These are phyloP conservation scores for Zygosaccharomyces rouxii DNA, from an alignment of 805 yeast genomes.

Conservation along the genomic window DNA sequence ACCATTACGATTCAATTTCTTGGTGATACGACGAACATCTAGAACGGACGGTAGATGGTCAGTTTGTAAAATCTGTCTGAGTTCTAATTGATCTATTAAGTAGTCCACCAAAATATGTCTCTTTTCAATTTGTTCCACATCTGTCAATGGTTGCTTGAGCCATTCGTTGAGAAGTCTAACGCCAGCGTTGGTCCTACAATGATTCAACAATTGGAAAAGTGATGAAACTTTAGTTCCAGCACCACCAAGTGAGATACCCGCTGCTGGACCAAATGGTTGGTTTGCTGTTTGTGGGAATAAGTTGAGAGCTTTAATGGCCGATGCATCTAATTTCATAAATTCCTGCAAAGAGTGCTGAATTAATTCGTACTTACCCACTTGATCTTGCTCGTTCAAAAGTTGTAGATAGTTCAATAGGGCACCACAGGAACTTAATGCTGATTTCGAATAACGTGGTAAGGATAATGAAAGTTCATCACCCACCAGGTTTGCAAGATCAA, in stretches of 20 bases:
- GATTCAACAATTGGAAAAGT: conserved; percentile 77
- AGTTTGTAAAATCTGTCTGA: conserved; percentile 61
- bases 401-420: conserved; percentile 69
- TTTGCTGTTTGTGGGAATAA: conserved; percentile 56
- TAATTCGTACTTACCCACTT: conserved; percentile 52
- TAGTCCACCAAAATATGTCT: conserved; percentile 75
- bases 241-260: conserved; percentile 11
- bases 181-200: conserved; percentile 89
- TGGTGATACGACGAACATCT: conserved; percentile 70
- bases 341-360: conserved; percentile 67
- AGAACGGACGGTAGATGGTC: conserved; percentile 72
- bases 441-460: conserved; percentile 26
- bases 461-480: conserved; percentile 42
- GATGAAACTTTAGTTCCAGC: conserved; percentile 46
- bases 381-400: conserved; percentile 52
- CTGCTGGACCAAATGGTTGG: conserved; percentile 20
- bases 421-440: conserved; percentile 32
- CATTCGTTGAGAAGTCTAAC: conserved; percentile 83
- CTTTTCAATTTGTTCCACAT: conserved; percentile 49
- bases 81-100: conserved; percentile 62
- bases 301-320: conserved; percentile 85
- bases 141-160: conserved; percentile 92
- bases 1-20: conserved; percentile 57
- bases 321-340: conserved; percentile 84
- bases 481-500: conserved; percentile 70